These are phyloP conservation scores for Talaromyces proteolyticus DNA, from an alignment of 495 filamentous ascomycete genomes.

Conservation along the genomic window DNA sequence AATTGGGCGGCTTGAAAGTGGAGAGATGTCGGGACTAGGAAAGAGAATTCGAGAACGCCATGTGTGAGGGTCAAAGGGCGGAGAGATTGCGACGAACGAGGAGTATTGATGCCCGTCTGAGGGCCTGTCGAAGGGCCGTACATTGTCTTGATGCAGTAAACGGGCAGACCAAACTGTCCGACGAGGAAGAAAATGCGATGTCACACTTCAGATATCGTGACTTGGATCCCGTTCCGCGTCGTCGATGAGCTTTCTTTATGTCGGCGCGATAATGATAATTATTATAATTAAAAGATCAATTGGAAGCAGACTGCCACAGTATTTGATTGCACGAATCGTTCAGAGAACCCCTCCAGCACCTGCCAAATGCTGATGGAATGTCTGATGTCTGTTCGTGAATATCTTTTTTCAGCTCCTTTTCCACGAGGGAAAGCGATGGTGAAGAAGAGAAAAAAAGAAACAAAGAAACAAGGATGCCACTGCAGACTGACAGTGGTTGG, in stretches of 20 bases:
- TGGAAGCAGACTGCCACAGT: constrained; percentile 1
- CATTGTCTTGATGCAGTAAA: constrained; percentile 47
- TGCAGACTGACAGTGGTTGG: too few species aligned
- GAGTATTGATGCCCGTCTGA: constrained; percentile 92
- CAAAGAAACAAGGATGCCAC: neutral
- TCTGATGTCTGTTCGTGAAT: neutral
- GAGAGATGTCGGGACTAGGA: constrained; percentile 86
- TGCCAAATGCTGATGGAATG: constrained; percentile 7
- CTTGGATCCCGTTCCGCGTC: too few species aligned
- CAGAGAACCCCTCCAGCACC: constrained; percentile 4
- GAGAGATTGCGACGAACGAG: constrained; percentile 80
- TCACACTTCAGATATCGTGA: too few species aligned
- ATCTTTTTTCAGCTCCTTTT: neutral
- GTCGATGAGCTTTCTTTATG: too few species aligned
- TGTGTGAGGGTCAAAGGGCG: constrained; percentile 85
- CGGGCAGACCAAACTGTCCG: constrained; percentile 2
- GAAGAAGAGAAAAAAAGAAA: neutral
- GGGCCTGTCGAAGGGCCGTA: constrained; percentile 78
- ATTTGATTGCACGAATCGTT: too few species aligned
- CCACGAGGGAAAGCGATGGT: constrained; percentile 1
- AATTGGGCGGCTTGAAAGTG: constrained; percentile 94
- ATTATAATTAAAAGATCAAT: constrained; percentile 2
- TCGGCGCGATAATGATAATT: too few species aligned
- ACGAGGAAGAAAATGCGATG: constrained; percentile 10
- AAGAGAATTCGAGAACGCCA: constrained; percentile 90